Conservation (phyloP, 176 grass and related monocot genomes). For the Zoysia pacifica region DNA sequence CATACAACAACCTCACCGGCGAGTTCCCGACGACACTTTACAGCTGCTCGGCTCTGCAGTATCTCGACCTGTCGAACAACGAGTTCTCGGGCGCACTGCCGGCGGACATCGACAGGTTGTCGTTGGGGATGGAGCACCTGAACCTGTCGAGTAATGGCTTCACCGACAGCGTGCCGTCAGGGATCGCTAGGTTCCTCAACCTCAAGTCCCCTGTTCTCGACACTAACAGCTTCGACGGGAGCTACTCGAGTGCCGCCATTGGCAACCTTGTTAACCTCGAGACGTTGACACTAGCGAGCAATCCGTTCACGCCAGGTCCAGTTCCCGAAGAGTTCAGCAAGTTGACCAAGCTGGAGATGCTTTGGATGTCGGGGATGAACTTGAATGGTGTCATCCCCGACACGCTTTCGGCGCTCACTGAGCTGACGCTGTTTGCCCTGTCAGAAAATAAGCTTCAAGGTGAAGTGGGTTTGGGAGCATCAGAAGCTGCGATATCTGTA, state of each 20-base stretch:
- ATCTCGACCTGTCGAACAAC: conserved; percentile 55
- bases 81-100: conserved; percentile 43
- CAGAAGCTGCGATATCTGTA: conserved; percentile 39
- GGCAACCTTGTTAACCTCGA: conserved; percentile 30
- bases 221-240: conserved; percentile 44
- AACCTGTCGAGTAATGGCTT: conserved; percentile 48
- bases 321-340: conserved; percentile 44
- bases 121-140: conserved; percentile 39
- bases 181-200: conserved; percentile 6
- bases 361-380: conserved; percentile 45
- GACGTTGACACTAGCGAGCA: conserved; percentile 37
- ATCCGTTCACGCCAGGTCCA: conserved; percentile 15
- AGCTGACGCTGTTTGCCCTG: conserved; percentile 38
- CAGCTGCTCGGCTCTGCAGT: conserved; percentile 37
- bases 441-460: conserved; percentile 38
- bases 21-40: conserved; percentile 48
- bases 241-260: conserved; percentile 36
- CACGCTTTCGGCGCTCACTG: neutral
- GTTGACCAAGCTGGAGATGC: conserved; percentile 14
- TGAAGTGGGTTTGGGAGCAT: conserved; percentile 43
- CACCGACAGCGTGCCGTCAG: conserved; percentile 33
- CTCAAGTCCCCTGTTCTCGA: conserved; percentile 34
- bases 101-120: conserved; percentile 15
- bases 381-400: conserved; percentile 40
- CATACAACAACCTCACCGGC: conserved; percentile 43